Evolutionary conservation across 2,329 filamentous ascomycete genomes (phyloP), one percentile per base, ranked within the genome.

Genomic region (Fusarium sp.): DNA sequence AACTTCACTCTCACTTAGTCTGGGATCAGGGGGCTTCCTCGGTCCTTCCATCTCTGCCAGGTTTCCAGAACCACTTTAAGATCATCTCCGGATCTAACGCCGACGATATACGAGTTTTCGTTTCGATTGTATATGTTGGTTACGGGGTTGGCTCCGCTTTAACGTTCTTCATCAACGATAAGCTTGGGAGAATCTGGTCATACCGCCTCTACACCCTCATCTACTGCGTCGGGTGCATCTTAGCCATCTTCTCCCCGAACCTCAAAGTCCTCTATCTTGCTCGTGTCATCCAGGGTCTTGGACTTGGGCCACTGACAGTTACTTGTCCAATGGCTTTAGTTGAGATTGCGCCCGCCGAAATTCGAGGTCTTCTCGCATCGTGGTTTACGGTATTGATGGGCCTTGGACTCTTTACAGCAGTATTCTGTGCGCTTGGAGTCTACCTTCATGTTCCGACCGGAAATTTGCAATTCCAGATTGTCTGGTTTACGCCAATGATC

Each of bases 141-240:
- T 49, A 38, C 15, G 46, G 46, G 4, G 31, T 49, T 10, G 46
- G 46, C 7, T 49, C 31, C 13, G 46, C 46, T 36, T 33, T 49
- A 4, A 36, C 46, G 1, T 49, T 38, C 33, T 49, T 49, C 15
- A 26, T 49, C 33, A 49, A 49, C 13, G 46, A 49, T 7, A 17
- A 17, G 14, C 22, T 38, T 13, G 46, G 33, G 6, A 36, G 46
- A 10, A 21, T 49, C 6, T 49, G 46, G 46, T 49, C 46, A 4
- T 49, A 49, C n/a, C 46, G 46, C 17, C 46, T 49, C 7, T 49
- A 49, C 17, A 49, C 15, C 7, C 15, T 49, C 15, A 26, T 49
- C 6, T 49, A 49, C 33, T 49, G 31, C 10, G 33, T 49, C 15
- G 31, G 46, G 5, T 36, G 33, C 6, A 21, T 49, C 21, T 26